These are phyloP conservation scores for Elsinoe arachidis DNA, from an alignment of 2,329 filamentous ascomycete genomes.

Conservation along the genomic window DNA sequence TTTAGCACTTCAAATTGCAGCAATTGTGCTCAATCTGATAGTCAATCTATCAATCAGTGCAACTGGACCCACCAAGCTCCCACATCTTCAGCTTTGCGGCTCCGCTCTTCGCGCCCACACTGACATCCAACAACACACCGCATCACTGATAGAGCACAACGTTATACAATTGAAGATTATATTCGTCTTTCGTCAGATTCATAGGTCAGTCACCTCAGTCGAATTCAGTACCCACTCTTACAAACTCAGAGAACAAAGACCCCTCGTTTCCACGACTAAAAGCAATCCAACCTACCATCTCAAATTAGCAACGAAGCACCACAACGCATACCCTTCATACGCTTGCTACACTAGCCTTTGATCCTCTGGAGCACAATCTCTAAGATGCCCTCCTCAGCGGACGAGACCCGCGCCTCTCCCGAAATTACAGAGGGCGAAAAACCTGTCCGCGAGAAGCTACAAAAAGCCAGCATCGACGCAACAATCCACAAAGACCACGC, in stretches of 20 bases:
- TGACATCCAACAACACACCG: neutral
- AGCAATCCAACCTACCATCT: neutral
- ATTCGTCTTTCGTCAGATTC: neutral
- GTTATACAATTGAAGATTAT: neutral
- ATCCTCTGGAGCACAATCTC: neutral
- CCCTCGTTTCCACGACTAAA: no score
- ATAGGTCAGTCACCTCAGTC: neutral
- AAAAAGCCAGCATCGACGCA: slow-evolving; percentile 51
- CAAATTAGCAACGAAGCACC: neutral
- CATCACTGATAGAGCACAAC: neutral
- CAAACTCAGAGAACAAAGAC: neutral
- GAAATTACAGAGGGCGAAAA: slow-evolving; percentile 45
- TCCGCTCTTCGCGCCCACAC: neutral
- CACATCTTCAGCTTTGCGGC: neutral
- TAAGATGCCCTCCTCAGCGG: slow-evolving; percentile 21
- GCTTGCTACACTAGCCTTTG: neutral
- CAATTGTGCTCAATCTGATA: neutral
- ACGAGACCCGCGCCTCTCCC: slow-evolving; percentile 19
- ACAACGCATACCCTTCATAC: neutral
- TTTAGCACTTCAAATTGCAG: no score
- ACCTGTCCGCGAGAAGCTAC: slow-evolving; percentile 52
- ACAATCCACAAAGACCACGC: slow-evolving; percentile 16
- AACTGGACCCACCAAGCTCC: neutral
- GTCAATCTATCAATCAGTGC: neutral
- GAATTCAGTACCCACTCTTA: neutral